Conservation (phyloP, 208 protist genomes). For the Vickermania spadyakhi region DNA sequence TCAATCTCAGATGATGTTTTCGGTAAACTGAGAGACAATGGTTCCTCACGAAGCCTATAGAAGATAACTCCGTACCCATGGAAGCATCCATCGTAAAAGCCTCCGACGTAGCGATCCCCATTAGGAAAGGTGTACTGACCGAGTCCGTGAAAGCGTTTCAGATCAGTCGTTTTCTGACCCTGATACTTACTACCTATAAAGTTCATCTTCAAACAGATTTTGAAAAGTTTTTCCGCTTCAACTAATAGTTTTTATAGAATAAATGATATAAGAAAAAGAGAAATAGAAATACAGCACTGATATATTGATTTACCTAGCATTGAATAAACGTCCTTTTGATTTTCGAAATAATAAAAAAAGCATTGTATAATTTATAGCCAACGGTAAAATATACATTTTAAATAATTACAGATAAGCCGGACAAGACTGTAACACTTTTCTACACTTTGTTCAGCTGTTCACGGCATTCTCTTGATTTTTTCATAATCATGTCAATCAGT, state of each 20-base stretch:
- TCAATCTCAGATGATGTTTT: background rate
- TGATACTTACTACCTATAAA: constrained; percentile 51
- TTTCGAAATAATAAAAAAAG: no score
- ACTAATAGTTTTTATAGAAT: constrained; percentile 7
- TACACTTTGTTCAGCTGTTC: background rate
- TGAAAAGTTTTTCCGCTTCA: no score
- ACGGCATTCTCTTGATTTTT: background rate
- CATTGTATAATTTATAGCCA: no score
- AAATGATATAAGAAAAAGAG: constrained; percentile 8
- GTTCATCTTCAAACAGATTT: constrained; percentile 20
- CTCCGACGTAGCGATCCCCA: constrained; percentile 74
- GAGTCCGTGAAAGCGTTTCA: constrained; percentile 54
- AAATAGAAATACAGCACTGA: constrained; percentile 1
- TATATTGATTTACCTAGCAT: background rate
- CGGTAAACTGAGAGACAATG: background rate
- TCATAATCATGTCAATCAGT: background rate
- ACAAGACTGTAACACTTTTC: no score
- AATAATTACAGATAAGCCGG: no score
- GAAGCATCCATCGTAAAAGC: constrained; percentile 69
- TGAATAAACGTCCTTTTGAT: no score
- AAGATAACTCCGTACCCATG: constrained; percentile 79
- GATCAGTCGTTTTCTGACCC: constrained; percentile 48
- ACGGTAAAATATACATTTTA: no score
- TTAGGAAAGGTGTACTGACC: constrained; percentile 78
- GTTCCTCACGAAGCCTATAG: constrained; percentile 21